Conservation (phyloP, 805 yeast species). For the Maudiozyma barnettii region DNA sequence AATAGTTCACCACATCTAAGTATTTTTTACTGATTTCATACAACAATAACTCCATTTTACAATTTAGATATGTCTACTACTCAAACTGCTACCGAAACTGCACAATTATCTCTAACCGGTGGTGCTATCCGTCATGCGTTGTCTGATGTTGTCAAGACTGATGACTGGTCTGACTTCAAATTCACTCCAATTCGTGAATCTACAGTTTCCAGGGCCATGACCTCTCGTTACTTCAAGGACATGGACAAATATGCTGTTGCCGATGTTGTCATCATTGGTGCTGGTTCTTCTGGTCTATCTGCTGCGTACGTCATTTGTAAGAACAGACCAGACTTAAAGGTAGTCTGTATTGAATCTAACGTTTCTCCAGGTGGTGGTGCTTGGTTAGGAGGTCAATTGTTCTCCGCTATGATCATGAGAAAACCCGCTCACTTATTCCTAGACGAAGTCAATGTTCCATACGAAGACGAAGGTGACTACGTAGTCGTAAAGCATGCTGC, state of each 20-base stretch:
- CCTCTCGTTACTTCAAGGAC: conserved; percentile 61
- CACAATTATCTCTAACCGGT: conserved; percentile 9
- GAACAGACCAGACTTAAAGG: conserved; percentile 65
- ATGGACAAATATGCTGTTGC: conserved; percentile 66
- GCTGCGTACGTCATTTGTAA: conserved; percentile 68
- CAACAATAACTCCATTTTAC: not conserved
- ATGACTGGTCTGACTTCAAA: conserved; percentile 57
- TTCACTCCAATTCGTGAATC: conserved; percentile 71
- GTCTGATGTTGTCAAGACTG: conserved; percentile 25
- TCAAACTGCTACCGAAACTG: conserved; percentile 2
- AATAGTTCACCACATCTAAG: not conserved
- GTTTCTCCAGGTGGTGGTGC: conserved; percentile 80
- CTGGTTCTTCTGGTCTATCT: conserved; percentile 67
- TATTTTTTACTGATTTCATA: not conserved
- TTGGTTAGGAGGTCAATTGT: conserved; percentile 68
- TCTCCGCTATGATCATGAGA: conserved; percentile 71
- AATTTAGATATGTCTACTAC: not conserved
- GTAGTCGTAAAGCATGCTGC: conserved; percentile 79
- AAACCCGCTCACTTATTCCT: conserved; percentile 69
- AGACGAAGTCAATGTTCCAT: conserved; percentile 52
- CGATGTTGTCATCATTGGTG: conserved; percentile 68
- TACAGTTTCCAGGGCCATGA: conserved; percentile 74
- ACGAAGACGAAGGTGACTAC: conserved; percentile 72
- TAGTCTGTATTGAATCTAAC: conserved; percentile 63
- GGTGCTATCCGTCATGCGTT: conserved; percentile 21